Base-by-base conservation (phyloP, 2,329 filamentous ascomycete genomes). In the Ophiosphaerella korrae region DNA sequence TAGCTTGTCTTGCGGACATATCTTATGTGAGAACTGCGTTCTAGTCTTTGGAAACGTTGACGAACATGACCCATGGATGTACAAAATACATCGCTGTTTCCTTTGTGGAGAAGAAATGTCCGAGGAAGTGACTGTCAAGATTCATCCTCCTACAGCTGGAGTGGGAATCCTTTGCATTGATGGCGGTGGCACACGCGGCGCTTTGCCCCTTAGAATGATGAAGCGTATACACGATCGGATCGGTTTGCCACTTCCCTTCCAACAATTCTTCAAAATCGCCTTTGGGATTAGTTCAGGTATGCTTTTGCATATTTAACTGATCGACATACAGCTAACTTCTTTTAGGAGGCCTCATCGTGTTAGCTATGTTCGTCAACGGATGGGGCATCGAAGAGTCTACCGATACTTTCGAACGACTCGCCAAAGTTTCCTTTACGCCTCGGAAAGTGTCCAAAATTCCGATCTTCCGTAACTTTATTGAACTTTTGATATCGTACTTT, bases 91-190 rank as follows among this genome's bases (percentile, higher is more conserved):
- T 26, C 31, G 41, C 42, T 59, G 35, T 41, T 59, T 59, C 36
- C 47, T 57, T 34, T 59, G 26, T 45, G 35, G 40, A 48, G 13
- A 52, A 38, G 39, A 54, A 35, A 57, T 59, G 18, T 44, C 34
- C 14, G 40, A 52, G 12, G 26, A 52, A 9, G 47, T 59, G 47
- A 42, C 23, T 44, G 40, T 59, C 33, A 57, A 34, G 40, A 51
- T 42, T 34, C 32, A 34, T 42, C 49, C 48, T 31, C 52, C 32
- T 32, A 60, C 48, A 39, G 43, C 46, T 33, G 33, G 57, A 48
- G 55, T 53, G 42, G 46, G 46, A 42, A 42, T 60, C 37, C 36
- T 60, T 12, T 60, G 31, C 34, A 53, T 60, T 51, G 36, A 60
- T 49, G 35, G 44, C 35, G 48, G 48, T 36, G 42, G 55, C 26